Evolutionary conservation across 768 basidiomycete genomes (phyloP).

Genomic region (Amanita inopinata): DNA sequence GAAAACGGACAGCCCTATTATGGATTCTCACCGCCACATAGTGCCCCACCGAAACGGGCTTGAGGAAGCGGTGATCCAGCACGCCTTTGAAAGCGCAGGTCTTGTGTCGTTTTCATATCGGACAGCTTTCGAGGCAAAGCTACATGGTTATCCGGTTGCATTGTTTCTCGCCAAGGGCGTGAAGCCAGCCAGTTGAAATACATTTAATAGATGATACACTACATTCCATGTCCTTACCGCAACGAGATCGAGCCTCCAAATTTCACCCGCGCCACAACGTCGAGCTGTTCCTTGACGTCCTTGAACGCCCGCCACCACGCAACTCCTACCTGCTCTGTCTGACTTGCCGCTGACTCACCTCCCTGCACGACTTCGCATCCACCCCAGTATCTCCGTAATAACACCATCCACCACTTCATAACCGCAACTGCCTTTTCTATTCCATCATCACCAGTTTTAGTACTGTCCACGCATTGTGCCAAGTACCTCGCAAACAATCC

Average conservation of each 20-base stretch:
- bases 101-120: conserved; percentile 35
- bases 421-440: conserved; percentile 62
- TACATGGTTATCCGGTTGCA: conserved; percentile 23
- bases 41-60: conserved; percentile 52
- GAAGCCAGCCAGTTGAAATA: no score
- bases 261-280: conserved; percentile 49
- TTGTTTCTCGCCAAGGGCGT: conserved; percentile 52
- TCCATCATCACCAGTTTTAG: conserved; percentile 43
- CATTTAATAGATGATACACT: background rate
- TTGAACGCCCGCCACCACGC: conserved; percentile 81
- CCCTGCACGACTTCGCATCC: conserved; percentile 38
- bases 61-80: conserved; percentile 34
- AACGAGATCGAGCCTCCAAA: conserved; percentile 68
- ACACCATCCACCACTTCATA: conserved; percentile 74
- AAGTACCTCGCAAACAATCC: conserved; percentile 69
- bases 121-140: conserved; percentile 20
- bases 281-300: conserved; percentile 57
- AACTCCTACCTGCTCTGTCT: conserved; percentile 39
- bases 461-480: conserved; percentile 53
- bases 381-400: conserved; percentile 58
- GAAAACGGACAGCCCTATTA: conserved; percentile 16
- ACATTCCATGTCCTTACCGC: conserved; percentile 25
- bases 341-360: conserved; percentile 23
- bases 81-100: conserved; percentile 43
- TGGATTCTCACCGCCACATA: conserved; percentile 14